A percentile compares a stretch with the other conserved stretches of the same genome.
Conservation (phyloP, 768 basidiomycete genomes). For the Pleurotus tuoliensis region DNA sequence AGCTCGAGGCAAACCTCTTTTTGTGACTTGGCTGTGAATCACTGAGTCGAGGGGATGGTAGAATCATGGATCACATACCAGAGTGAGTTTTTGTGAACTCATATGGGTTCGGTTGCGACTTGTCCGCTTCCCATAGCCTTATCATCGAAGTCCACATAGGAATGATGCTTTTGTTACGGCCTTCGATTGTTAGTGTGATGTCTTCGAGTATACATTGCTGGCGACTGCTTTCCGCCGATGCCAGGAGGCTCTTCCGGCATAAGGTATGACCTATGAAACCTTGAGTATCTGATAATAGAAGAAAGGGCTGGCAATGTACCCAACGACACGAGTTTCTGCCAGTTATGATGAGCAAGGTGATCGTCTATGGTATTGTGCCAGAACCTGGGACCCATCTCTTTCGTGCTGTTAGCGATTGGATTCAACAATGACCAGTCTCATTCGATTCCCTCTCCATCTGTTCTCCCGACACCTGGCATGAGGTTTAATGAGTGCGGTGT, state of each 20-base stretch:
- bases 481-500: conserved; percentile 9
- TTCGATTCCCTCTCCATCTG: conserved; percentile 30
- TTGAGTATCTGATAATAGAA: too few relatives aligned
- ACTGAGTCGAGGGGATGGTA: background rate
- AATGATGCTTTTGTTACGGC: background rate
- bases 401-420: background rate
- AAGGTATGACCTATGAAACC: conserved; percentile 4
- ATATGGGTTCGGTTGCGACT: conserved; percentile 15
- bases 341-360: conserved; percentile 19
- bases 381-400: background rate
- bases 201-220: conserved; percentile 5
- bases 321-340: conserved; percentile 9
- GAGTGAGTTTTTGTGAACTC: background rate
- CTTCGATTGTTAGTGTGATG: background rate
- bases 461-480: conserved; percentile 16
- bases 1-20: background rate
- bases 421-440: conserved; percentile 25
- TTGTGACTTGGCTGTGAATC: background rate
- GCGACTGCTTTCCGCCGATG: conserved; percentile 5
- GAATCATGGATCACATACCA: background rate
- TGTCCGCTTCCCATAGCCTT: conserved; percentile 14
- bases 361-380: conserved; percentile 25
- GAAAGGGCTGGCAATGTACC: too few relatives aligned
- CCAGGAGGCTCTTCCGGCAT: conserved; percentile 8
- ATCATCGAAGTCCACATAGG: conserved; percentile 1